phyloP scores from a whole-genome alignment of 163 green algal species.

The Scenedesmus sp. region DNA sequence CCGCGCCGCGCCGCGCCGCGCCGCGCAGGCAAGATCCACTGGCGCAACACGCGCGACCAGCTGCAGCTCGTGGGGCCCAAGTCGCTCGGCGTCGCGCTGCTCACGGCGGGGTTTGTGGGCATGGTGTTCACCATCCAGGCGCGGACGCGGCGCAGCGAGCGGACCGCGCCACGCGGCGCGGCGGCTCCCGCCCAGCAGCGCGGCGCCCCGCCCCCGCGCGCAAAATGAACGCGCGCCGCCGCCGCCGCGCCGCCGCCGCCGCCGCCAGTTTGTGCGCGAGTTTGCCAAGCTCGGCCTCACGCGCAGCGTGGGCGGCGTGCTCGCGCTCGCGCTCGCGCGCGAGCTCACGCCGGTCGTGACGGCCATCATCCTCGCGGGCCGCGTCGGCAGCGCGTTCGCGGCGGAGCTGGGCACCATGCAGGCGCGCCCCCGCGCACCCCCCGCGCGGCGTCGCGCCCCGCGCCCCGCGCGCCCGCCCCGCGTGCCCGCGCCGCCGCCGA shows the following conservation, averaged over 20 bases:
- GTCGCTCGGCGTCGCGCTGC: constrained; percentile 94
- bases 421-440: constrained; percentile 52
- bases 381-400: constrained; percentile 96
- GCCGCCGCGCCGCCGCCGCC: background rate
- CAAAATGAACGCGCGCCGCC: background rate
- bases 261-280: constrained; percentile 92
- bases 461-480: too few relatives aligned
- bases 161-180: too few relatives aligned
- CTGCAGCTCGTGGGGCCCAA: constrained; percentile 92
- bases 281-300: constrained; percentile 98
- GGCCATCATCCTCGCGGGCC: constrained; percentile 96
- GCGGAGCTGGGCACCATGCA: constrained; percentile 99
- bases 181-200: background rate
- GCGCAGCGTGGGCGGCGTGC: constrained; percentile 93
- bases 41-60: constrained; percentile 94
- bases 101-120: constrained; percentile 98
- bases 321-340: constrained; percentile 91
- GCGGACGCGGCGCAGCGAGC: constrained; percentile 22
- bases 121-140: constrained; percentile 99
- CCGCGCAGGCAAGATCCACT: constrained; percentile 86
- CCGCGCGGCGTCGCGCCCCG: too few relatives aligned
- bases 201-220: background rate
- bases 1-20: background rate
- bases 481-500: too few relatives aligned
- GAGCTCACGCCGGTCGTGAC: constrained; percentile 99